phyloP scores from a whole-genome alignment of 441 rosid species.

The Arabidopsis lyrata region DNA sequence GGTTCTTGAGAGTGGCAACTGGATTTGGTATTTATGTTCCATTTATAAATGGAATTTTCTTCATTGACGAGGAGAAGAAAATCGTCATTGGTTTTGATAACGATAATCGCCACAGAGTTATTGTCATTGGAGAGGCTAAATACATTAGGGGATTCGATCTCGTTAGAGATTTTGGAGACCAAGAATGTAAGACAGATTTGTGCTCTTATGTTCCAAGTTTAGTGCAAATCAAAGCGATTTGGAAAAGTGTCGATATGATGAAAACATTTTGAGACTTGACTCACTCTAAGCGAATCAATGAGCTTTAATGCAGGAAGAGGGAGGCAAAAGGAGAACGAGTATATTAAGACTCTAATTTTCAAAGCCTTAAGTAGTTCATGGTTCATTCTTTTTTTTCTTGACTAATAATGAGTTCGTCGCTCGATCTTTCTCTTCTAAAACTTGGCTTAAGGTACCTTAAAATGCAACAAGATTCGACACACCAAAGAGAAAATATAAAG shows the following conservation, averaged over 20 bases:
- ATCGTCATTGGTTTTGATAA: no score
- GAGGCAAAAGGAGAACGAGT: no score
- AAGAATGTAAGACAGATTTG: background rate
- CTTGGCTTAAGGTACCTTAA: slow-evolving; percentile 16
- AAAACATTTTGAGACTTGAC: background rate
- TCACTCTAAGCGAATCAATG: no score
- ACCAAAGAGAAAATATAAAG: background rate
- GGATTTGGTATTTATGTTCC: no score
- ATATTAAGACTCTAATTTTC: no score
- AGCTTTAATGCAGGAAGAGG: no score
- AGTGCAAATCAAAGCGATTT: slow-evolving; percentile 1
- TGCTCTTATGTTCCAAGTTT: slow-evolving; percentile 17
- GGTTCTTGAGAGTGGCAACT: no score
- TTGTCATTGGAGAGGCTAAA: no score
- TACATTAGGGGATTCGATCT: background rate
- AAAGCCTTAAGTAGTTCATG: background rate
- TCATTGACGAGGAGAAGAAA: no score
- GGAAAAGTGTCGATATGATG: background rate
- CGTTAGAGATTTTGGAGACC: background rate
- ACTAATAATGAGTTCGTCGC: slow-evolving; percentile 9
- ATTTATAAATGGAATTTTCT: no score
- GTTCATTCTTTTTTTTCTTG: slow-evolving; percentile 10
- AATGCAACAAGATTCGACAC: slow-evolving; percentile 22
- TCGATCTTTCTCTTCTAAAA: background rate
- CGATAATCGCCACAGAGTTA: no score